These are phyloP conservation scores for Fermentozyma sake DNA, from an alignment of 1,139 yeast species.

Conservation along the genomic window DNA sequence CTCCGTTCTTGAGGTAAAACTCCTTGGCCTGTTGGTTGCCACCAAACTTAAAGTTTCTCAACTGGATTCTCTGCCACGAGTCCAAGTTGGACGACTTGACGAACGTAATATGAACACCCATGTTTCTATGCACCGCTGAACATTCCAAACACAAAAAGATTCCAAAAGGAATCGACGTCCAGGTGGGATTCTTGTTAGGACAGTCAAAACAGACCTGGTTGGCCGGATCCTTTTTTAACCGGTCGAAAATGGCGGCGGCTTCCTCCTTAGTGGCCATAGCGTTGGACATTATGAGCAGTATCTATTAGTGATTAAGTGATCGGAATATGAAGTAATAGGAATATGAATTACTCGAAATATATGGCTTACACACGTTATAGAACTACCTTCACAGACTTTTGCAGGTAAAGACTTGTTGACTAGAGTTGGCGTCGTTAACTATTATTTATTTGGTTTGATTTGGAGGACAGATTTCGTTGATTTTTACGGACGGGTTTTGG, in stretches of 20 bases:
- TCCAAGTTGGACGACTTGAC: slow-evolving; percentile 92
- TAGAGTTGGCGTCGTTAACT: too few species aligned
- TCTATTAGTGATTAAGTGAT: too few species aligned
- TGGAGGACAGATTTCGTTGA: too few species aligned
- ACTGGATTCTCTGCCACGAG: slow-evolving; percentile 81
- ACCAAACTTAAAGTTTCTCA: slow-evolving; percentile 87
- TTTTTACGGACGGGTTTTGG: too few species aligned
- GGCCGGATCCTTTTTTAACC: slow-evolving; percentile 61
- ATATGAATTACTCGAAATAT: too few species aligned
- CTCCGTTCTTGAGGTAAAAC: slow-evolving; percentile 79
- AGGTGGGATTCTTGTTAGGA: slow-evolving; percentile 46
- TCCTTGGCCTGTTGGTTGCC: slow-evolving; percentile 87
- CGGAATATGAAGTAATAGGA: too few species aligned
- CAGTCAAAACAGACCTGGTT: slow-evolving; percentile 78
- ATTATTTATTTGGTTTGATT: too few species aligned
- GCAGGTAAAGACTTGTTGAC: too few species aligned
- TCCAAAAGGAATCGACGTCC: slow-evolving; percentile 51
- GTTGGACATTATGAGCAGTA: slow-evolving; percentile 8
- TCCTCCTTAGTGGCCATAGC: slow-evolving; percentile 58
- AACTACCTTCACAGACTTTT: too few species aligned
- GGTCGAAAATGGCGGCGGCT: slow-evolving; percentile 52
- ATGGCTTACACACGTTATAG: too few species aligned
- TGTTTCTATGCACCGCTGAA: slow-evolving; percentile 46
- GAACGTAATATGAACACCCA: slow-evolving; percentile 48
- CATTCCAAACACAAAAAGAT: slow-evolving; percentile 46